Evolutionary conservation across 2,329 filamentous ascomycete species (phyloP).

Genomic region (Diplocarpon rosae): DNA sequence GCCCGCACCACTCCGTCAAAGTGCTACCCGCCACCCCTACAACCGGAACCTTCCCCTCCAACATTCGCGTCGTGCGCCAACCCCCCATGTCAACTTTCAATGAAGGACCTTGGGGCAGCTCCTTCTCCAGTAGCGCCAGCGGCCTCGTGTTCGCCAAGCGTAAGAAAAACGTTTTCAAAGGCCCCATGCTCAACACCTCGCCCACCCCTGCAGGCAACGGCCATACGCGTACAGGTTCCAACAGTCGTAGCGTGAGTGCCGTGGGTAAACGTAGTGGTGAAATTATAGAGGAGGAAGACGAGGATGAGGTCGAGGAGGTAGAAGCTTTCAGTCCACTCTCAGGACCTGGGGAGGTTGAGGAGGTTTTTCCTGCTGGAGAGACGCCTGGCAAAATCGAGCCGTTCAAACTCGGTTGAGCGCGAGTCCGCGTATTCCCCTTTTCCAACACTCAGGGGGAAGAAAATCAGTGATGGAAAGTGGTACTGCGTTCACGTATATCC

Average conservation of each 20-base stretch:
- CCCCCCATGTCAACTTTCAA: conserved; percentile 43
- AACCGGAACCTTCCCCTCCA: conserved; percentile 63
- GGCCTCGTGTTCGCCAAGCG: conserved; percentile 70
- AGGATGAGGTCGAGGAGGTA: conserved; percentile 38
- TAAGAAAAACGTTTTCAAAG: conserved; percentile 74
- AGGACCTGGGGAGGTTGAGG: conserved; percentile 22
- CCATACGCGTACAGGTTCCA: conserved; percentile 25
- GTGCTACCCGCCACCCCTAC: conserved; percentile 88
- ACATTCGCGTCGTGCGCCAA: conserved; percentile 70
- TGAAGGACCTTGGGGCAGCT: conserved; percentile 42
- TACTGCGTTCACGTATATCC: no score
- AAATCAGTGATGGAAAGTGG: no score
- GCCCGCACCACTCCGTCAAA: conserved; percentile 84
- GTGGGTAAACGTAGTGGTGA: conserved; percentile 60
- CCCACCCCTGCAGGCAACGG: conserved; percentile 16
- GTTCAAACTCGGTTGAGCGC: neutral
- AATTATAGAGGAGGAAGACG: conserved; percentile 57
- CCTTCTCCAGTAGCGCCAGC: conserved; percentile 45
- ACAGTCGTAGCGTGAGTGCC: conserved; percentile 49
- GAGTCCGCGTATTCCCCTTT: no score
- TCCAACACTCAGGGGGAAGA: no score
- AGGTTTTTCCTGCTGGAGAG: conserved; percentile 19
- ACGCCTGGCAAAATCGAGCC: conserved; percentile 10
- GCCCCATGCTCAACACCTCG: conserved; percentile 49
- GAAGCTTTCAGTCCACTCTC: conserved; percentile 45